Percentiles rank a stretch among this genome's conserved stretches.
phyloP scores from a whole-genome alignment of 2,329 filamentous ascomycete species.

The Lecanicillium sp. region DNA sequence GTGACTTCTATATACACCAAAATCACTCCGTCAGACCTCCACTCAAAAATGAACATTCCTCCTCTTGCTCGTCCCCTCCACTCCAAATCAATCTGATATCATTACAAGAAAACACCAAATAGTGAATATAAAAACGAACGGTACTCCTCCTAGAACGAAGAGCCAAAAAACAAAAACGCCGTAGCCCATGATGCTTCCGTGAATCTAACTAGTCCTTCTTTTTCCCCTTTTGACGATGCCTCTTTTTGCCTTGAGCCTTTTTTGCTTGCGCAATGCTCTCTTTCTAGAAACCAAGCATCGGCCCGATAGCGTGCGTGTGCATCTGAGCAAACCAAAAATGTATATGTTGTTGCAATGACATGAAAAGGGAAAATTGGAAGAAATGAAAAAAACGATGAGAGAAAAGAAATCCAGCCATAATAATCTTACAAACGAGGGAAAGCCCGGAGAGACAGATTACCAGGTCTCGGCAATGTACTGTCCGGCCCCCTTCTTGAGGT shows the following conservation, averaged over 20 bases:
- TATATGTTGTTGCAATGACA: too few relatives aligned
- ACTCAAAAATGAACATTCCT: background rate
- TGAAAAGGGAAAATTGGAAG: background rate
- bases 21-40: background rate
- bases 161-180: conserved; percentile 6
- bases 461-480: conserved; percentile 90
- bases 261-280: conserved; percentile 10
- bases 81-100: background rate
- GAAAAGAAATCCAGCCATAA: background rate
- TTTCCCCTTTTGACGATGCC: background rate
- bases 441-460: conserved; percentile 31
- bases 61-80: background rate
- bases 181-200: conserved; percentile 5
- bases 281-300: background rate
- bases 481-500: conserved; percentile 81
- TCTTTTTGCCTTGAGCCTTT: background rate
- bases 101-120: background rate
- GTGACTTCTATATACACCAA: background rate
- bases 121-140: background rate
- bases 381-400: background rate
- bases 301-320: background rate
- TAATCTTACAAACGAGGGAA: conserved; percentile 1
- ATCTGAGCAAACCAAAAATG: background rate
- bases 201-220: background rate
- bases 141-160: background rate